Conservation (phyloP, 176 grass and related monocot genomes). For the Zoysia japonica region DNA sequence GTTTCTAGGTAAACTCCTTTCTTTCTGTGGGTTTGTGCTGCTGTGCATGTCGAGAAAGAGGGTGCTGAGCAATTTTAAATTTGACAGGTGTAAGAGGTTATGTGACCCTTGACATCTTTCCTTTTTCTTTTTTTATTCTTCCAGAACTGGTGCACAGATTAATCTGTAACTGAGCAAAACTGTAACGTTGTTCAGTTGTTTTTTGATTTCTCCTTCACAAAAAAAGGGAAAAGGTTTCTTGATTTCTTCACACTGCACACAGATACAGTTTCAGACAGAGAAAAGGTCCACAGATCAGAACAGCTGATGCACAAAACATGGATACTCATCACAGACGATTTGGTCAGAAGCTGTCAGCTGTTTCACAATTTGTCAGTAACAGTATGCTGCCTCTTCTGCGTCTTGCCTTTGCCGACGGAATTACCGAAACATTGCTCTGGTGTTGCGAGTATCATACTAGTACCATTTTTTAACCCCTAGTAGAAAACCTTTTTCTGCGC, state of each 20-base stretch:
- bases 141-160: background rate
- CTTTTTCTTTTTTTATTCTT: background rate
- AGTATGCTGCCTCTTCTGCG: too few species aligned
- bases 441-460: background rate
- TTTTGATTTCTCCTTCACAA: background rate
- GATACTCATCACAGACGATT: too few species aligned
- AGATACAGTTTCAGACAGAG: constrained; percentile 8
- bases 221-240: background rate
- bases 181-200: background rate
- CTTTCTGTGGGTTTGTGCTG: constrained; percentile 25
- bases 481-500: background rate
- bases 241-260: background rate
- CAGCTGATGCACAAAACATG: background rate
- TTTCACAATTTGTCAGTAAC: too few species aligned
- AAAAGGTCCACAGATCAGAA: background rate
- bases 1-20: constrained; percentile 33
- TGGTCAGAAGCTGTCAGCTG: too few species aligned
- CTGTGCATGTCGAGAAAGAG: constrained; percentile 39
- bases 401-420: too few species aligned
- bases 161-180: background rate
- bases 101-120: background rate
- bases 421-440: background rate
- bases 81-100: background rate
- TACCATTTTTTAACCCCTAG: background rate
- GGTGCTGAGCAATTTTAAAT: constrained; percentile 5